These are phyloP conservation scores for Cladorrhinum sp. DNA, from an alignment of 2,329 filamentous ascomycete species.

Conservation along the genomic window DNA sequence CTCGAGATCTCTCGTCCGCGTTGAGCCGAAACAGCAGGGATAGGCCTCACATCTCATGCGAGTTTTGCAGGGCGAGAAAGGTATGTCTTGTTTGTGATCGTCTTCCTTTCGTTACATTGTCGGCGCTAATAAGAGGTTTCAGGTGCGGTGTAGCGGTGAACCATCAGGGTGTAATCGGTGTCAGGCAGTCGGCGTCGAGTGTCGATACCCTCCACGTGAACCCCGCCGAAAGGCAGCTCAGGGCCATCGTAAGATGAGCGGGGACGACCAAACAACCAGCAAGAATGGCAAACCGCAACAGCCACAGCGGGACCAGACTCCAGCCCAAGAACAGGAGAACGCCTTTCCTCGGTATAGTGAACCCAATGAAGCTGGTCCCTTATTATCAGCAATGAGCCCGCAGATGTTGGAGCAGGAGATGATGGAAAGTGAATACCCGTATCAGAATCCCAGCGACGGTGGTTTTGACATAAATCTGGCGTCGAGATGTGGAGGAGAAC, in stretches of 20 bases:
- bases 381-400: neutral
- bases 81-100: neutral
- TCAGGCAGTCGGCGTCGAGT: neutral
- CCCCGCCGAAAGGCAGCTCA: neutral
- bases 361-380: neutral
- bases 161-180: neutral
- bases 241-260: neutral
- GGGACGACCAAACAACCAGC: neutral
- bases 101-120: neutral
- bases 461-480: neutral
- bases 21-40: neutral
- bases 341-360: neutral
- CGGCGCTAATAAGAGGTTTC: neutral
- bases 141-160: neutral
- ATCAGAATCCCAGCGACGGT: neutral
- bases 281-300: neutral
- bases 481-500: neutral
- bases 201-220: neutral
- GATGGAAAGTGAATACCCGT: neutral
- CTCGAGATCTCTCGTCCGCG: neutral
- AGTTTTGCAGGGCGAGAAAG: constrained; percentile 1
- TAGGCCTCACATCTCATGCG: neutral
- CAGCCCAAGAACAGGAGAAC: neutral
- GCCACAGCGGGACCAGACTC: neutral
- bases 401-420: neutral